Evolutionary conservation across 192 early-diverging fungal species (phyloP), one percentile per base, ranked within the genome.

Genomic region (Podila epicladia): DNA sequence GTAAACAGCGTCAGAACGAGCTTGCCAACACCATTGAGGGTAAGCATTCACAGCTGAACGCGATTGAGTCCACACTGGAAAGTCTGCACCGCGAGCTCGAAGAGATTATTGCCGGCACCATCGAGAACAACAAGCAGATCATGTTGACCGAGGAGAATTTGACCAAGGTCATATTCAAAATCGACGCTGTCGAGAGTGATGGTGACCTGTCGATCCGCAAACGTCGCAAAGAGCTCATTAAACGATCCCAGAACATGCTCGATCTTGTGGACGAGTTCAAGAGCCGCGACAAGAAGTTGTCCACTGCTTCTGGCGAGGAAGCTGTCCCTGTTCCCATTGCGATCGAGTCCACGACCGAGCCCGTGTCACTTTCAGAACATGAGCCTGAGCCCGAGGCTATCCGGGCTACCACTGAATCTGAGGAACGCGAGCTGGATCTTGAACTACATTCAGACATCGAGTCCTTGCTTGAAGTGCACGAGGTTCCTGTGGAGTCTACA

Each of bases 191-290:
- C 28, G 57, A 67, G 28, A 72, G 64, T 26, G 69, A 78, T 3
- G 75, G 69, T 22, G 65, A 72, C 32, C 51, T 67, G 33, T 62
- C 69, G 7, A 62, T 78, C 48, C 69, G 75, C 29, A 58, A 53
- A 31, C 64, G 65, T 8, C 55, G 75, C 19, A 78, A 78, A 65
- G 75, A 78, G 65, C 51, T 78, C 37, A 72, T 78, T 60, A 78
- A 78, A 60, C 66, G 71, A 64, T 55, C 57, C 31, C 75, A 78
- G 53, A 58, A 45, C 15, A 51, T 78, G 41, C 64, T 78, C 3
- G 69, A 78, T 35, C 9, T 67, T 7, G 75, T 72, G 2, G 75
- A 78, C 31, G 59, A 67, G 33, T 72, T 61, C 69, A 78, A 67
- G 67, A 51, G 45, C 22, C 65, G 76, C 15, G 57, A 38, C n/a